These are phyloP conservation scores for Plicaturopsis crispa DNA, from an alignment of 768 basidiomycete species.

Conservation along the genomic window DNA sequence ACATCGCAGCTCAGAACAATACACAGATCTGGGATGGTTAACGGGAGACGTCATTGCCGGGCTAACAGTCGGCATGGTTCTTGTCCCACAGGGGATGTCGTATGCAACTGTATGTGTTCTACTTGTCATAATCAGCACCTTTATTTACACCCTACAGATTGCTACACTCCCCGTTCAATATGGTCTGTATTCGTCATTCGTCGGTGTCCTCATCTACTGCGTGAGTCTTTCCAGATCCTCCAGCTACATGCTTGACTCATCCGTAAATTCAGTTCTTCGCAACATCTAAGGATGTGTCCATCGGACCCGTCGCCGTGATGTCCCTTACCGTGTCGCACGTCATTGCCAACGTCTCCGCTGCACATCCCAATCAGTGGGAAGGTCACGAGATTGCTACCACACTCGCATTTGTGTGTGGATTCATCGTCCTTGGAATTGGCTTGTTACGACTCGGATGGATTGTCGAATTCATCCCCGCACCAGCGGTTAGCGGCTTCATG, in stretches of 20 bases:
- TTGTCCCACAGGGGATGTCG: constrained; percentile 93
- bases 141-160: constrained; percentile 35
- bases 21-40: constrained; percentile 67
- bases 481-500: constrained; percentile 89
- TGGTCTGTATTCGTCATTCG: constrained; percentile 90
- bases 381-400: constrained; percentile 76
- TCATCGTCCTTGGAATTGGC: constrained; percentile 87
- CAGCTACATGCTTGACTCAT: constrained; percentile 1
- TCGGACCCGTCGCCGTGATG: constrained; percentile 99
- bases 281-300: constrained; percentile 98
- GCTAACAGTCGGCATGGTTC: constrained; percentile 89
- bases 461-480: constrained; percentile 88
- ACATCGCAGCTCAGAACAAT: constrained; percentile 1
- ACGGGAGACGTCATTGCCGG: constrained; percentile 85
- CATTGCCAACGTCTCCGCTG: constrained; percentile 53
- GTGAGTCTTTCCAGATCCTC: constrained; percentile 31
- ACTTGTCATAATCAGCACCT: not conserved
- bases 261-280: constrained; percentile 67
- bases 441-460: constrained; percentile 88
- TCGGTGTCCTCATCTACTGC: constrained; percentile 80
- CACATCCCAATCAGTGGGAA: constrained; percentile 50
- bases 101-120: constrained; percentile 56
- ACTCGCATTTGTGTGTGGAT: constrained; percentile 81
- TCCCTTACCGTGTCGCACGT: constrained; percentile 81
- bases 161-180: constrained; percentile 83